Conservation (phyloP, 225 moss, liverwort and hornwort species). For the Physcomitrium patens region DNA sequence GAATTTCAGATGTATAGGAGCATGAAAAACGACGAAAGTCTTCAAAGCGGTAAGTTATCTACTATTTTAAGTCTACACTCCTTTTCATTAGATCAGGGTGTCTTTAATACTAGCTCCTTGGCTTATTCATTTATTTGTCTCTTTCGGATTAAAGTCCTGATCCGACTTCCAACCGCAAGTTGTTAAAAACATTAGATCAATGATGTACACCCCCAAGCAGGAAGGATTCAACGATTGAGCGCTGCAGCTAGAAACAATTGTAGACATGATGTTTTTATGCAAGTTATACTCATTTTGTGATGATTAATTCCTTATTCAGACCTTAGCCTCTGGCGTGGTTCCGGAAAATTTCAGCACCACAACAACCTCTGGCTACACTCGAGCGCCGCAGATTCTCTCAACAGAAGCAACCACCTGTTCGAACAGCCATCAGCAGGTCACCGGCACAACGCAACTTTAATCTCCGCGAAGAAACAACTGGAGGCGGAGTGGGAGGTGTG, state of each 20-base stretch:
- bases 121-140: too few relatives aligned
- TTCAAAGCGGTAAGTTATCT: conserved; percentile 53
- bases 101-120: too few relatives aligned
- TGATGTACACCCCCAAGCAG: too few relatives aligned
- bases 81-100: too few relatives aligned
- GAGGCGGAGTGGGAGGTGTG: conserved; percentile 65
- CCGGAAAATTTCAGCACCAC: conserved; percentile 41
- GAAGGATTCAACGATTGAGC: too few relatives aligned
- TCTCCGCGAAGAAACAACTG: conserved; percentile 49
- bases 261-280: neutral
- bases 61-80: neutral
- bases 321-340: conserved; percentile 55
- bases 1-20: conserved; percentile 75
- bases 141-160: too few relatives aligned
- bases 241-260: too few relatives aligned
- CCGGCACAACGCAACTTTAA: conserved; percentile 28
- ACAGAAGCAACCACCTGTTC: neutral
- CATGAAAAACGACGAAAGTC: conserved; percentile 79
- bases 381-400: conserved; percentile 29
- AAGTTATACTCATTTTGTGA: neutral
- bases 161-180: too few relatives aligned
- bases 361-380: conserved; percentile 49
- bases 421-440: too few relatives aligned
- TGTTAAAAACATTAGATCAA: too few relatives aligned
- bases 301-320: conserved; percentile 23